Conservation (phyloP, 495 filamentous ascomycete species). For the Staphylotrichum longicolle region DNA sequence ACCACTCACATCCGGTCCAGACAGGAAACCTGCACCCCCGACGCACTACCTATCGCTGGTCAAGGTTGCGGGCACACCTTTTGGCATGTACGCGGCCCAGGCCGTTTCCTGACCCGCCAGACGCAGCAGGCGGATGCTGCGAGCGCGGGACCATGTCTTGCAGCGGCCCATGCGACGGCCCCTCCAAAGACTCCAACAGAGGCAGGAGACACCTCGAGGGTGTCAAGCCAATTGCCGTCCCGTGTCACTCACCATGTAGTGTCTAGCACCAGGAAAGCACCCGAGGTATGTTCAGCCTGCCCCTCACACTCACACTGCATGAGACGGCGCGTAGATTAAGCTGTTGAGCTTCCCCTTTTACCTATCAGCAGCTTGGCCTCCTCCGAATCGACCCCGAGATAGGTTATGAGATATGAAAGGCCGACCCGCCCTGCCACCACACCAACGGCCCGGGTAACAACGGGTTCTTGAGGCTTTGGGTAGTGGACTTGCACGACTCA, state of each 20-base stretch:
- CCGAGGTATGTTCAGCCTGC: no score
- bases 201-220: no score
- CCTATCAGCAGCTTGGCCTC: background rate
- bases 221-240: no score
- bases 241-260: background rate
- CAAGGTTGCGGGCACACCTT: no score
- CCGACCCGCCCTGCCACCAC: background rate
- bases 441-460: background rate
- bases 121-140: background rate
- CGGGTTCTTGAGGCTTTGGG: constrained; percentile 11
- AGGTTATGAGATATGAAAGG: background rate
- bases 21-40: background rate
- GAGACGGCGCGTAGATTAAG: background rate
- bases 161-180: no score
- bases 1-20: constrained; percentile 13
- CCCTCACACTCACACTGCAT: no score
- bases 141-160: background rate
- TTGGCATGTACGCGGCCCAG: background rate
- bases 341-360: background rate
- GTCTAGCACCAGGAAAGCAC: background rate
- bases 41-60: background rate
- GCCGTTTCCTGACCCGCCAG: background rate
- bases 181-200: no score
- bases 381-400: background rate
- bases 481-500: background rate